Conservation (phyloP, 2,329 filamentous ascomycete species). For the Acephala macrosclerotiorum region DNA sequence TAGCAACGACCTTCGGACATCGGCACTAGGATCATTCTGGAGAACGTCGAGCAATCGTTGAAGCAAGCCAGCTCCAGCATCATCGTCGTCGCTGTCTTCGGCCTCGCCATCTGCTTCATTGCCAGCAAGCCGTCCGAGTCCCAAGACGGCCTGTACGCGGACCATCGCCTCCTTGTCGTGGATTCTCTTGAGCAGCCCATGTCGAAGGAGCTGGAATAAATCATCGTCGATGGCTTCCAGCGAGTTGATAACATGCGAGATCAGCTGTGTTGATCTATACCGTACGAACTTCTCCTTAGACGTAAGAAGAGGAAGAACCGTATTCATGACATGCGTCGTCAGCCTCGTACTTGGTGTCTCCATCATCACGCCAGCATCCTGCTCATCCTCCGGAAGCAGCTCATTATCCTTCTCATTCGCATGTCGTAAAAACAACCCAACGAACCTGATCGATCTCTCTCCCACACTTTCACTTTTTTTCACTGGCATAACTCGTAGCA, state of each 20-base stretch:
- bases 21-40: conserved; percentile 92
- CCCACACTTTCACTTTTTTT: conserved; percentile 92
- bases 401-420: conserved; percentile 75
- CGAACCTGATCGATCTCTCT: conserved; percentile 84
- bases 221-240: conserved; percentile 93
- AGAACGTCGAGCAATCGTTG: conserved; percentile 87
- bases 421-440: conserved; percentile 85
- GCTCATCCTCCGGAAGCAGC: conserved; percentile 66
- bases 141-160: conserved; percentile 88
- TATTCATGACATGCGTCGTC: conserved; percentile 75
- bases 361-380: conserved; percentile 73
- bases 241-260: conserved; percentile 91
- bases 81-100: conserved; percentile 75
- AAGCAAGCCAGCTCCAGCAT: conserved; percentile 73
- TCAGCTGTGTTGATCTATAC: conserved; percentile 87
- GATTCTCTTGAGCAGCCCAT: conserved; percentile 82
- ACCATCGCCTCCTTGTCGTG: conserved; percentile 95
- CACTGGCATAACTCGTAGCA: conserved; percentile 81
- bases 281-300: conserved; percentile 94
- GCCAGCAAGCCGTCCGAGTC: conserved; percentile 83
- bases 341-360: conserved; percentile 88
- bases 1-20: conserved; percentile 87
- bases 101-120: conserved; percentile 76
- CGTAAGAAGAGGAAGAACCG: conserved; percentile 76
- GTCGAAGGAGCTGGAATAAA: conserved; percentile 81